Percentiles rank a stretch among this genome's conserved stretches.
phyloP scores from a whole-genome alignment of 768 basidiomycete genomes.

The Paxillus involutus region DNA sequence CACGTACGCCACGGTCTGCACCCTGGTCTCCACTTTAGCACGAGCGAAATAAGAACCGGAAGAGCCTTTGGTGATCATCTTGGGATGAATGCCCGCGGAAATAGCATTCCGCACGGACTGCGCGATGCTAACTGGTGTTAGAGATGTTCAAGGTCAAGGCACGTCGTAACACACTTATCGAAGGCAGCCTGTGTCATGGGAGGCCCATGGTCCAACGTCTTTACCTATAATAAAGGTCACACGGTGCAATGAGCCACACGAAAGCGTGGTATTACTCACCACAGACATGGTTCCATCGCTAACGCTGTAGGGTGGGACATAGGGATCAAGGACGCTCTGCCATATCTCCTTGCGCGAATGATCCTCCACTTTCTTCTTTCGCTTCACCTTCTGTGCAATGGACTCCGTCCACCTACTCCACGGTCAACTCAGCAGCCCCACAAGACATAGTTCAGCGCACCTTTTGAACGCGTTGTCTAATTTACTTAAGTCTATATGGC shows the following conservation, averaged over 20 bases:
- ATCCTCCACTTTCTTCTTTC: conserved; percentile 70
- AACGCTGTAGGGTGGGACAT: conserved; percentile 35
- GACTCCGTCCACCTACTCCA: conserved; percentile 75
- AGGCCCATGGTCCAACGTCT: conserved; percentile 78
- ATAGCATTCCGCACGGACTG: conserved; percentile 71
- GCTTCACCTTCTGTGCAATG: conserved; percentile 81
- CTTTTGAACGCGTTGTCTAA: conserved; percentile 84
- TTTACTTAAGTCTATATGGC: conserved; percentile 76
- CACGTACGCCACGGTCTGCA: conserved; percentile 80
- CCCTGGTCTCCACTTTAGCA: conserved; percentile 69
- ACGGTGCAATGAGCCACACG: background rate
- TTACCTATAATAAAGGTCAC: conserved; percentile 43
- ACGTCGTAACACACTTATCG: conserved; percentile 50
- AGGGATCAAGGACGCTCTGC: conserved; percentile 79
- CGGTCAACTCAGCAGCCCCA: background rate
- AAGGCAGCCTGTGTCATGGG: conserved; percentile 77
- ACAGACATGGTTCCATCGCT: conserved; percentile 22
- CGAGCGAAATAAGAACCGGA: conserved; percentile 93
- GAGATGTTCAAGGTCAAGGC: conserved; percentile 1
- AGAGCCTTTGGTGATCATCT: conserved; percentile 88
- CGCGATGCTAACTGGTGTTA: conserved; percentile 44
- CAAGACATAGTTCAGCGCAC: conserved; percentile 31
- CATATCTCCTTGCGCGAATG: conserved; percentile 71
- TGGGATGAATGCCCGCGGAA: conserved; percentile 77
- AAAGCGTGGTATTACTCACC: conserved; percentile 14